Base-by-base conservation (phyloP, 73 alveolate genomes). In the Paramecium bursaria region DNA sequence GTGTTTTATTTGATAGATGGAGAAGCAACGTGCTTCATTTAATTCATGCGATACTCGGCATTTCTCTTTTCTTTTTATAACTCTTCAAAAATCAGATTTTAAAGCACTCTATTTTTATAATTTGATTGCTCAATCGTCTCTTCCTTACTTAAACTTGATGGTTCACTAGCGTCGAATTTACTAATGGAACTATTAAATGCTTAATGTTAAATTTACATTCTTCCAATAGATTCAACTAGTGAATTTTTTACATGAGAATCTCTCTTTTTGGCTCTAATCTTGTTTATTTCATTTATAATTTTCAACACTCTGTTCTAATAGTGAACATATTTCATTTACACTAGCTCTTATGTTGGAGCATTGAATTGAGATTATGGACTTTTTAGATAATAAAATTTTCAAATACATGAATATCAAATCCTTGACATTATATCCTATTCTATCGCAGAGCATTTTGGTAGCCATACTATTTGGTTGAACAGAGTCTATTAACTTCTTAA, bases 281-380 rank as follows among this genome's bases (percentile, higher is more conserved):
- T 57, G 49, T 57, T 57, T 2, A 57, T 57, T 57, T 57, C 76
- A 57, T 29, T 57, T 57, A 57, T 22, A 1, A 57, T 57, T 57
- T 57, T 57, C 17, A 57, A 42, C 31, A 57, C 76, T 27, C 76
- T 23, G 19, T 30, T 30, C 33, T 57, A 30, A 50, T 57, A 57
- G 33, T 57, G 76, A 2, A 30, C 76, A 27, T 57, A 57, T n/a
- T 57, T 57, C 33, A 57, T 50, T 57, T 27, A 30, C 33, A 48
- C 33, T 22, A 57, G 33, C 26, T 57, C 76, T n/a, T 57, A 0
- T 39, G 15, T 57, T 57, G 23, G 33, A 48, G 6, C 51, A 23
- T 57, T 57, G 33, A 57, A 57, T 30, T n/a, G n/a, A n/a, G n/a
- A n/a, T n/a, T n/a, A n/a, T n/a, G 29, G 76, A 57, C 33, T 50